Base-by-base conservation (phyloP, 2,329 filamentous ascomycete genomes). In the Cladophialophora psammophila region DNA sequence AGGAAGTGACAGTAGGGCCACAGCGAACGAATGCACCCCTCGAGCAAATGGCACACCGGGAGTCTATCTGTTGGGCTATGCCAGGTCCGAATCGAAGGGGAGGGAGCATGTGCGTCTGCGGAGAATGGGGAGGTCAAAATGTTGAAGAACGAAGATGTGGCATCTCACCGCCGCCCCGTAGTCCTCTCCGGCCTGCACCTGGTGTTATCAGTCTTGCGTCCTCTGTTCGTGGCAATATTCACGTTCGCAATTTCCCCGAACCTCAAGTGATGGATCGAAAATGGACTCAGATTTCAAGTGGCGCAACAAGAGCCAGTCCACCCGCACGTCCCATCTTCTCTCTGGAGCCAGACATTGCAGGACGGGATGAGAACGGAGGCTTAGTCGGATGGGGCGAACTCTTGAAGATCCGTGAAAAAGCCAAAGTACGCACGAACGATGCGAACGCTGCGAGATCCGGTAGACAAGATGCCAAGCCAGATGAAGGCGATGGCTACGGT, bases 371-470 rank as follows among this genome's bases (percentile, higher is more conserved):
- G 8, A 80, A 82, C 45, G 81, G 80, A 32, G 81, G 81, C 8
- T 69, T 83, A 55, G 71, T 82, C 53, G 78, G 76, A 48, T 82
- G 80, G 80, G 80, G 78, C 64, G 79, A 83, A 61, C 71, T 82
- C 6, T 74, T 82, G 34, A 74, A 77, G 13, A 76, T 79, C 20
- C 80, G 78, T 79, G 70, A 80, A 78, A 58, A 72, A 26, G 63
- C 45, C n/a, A 67, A 63, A 45, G 34, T 32, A 48, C 42, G 26
- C 45, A 40, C 20, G 31, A 36, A 40, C 34, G 40, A 40, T 10
- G 13, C 36, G 18, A 31, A 13, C 18, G 13, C 18, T 31, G 32
- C 34, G 4, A 40, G 34, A 40, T 32, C 52, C 50, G 26, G 9
- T 10, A n/a, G n/a, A 32, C 26, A 18, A 45, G 36, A 9, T 48